A percentile compares a stretch with the other conserved stretches of the same genome.
Conservation (phyloP, 192 early-diverging fungal species). For the Spizellomyces sp. region DNA sequence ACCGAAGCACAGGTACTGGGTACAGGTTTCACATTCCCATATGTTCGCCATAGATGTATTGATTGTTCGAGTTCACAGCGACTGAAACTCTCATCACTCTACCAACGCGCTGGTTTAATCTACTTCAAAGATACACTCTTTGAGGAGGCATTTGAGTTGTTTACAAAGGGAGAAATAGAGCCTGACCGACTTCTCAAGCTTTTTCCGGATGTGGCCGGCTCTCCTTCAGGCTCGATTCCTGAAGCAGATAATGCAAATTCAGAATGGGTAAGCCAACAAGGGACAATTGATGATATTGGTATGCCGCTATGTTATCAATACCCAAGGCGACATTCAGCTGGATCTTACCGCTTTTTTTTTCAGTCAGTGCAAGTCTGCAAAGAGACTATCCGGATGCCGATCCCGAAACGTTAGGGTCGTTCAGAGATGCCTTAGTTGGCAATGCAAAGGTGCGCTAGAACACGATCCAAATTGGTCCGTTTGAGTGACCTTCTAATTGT, state of each 20-base stretch:
- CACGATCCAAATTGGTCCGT: background rate
- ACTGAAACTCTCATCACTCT: constrained; percentile 31
- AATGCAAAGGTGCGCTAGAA: constrained; percentile 53
- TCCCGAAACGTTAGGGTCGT: constrained; percentile 36
- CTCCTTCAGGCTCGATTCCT: no score
- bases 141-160: constrained; percentile 63
- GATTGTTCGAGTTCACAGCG: constrained; percentile 1
- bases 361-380: constrained; percentile 25
- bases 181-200: constrained; percentile 52
- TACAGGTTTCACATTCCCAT: background rate
- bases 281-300: no score
- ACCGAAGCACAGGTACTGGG: background rate
- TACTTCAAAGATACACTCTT: constrained; percentile 66
- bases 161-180: constrained; percentile 68
- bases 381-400: constrained; percentile 52
- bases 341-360: background rate
- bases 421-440: constrained; percentile 48
- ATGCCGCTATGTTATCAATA: no score
- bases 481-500: background rate
- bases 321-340: no score
- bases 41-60: background rate
- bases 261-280: no score
- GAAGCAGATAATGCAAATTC: no score
- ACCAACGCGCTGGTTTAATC: constrained; percentile 66
- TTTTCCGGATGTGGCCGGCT: constrained; percentile 17